A percentile compares a stretch with the other conserved stretches of the same genome.
phyloP scores from a whole-genome alignment of 2,329 filamentous ascomycete genomes.

The Teratosphaeriaceae sp. region DNA sequence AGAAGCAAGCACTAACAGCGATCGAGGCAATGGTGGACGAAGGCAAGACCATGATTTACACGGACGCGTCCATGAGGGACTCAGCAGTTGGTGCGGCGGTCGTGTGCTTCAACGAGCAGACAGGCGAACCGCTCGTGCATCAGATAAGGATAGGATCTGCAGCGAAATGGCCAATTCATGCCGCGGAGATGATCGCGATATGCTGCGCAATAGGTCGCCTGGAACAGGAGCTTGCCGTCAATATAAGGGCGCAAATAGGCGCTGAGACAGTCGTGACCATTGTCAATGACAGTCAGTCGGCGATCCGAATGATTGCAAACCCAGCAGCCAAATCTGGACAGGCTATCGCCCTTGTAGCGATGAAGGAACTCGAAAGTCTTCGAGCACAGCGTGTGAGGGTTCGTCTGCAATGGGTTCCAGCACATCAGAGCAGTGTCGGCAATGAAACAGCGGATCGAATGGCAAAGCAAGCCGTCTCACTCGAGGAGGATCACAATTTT shows the following conservation, averaged over 20 bases:
- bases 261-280: slow-evolving; percentile 1
- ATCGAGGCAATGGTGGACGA: not conserved
- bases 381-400: not conserved
- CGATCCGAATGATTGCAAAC: not conserved
- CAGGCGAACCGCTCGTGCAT: not conserved
- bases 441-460: not conserved
- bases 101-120: not conserved
- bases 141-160: not conserved
- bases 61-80: not conserved
- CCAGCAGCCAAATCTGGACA: not conserved
- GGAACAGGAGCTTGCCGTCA: not conserved
- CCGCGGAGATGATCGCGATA: not conserved
- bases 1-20: not conserved
- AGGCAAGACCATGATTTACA: not conserved
- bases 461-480: not conserved
- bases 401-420: not conserved
- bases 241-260: not conserved
- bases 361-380: not conserved
- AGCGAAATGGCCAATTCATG: not conserved
- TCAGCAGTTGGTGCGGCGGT: not conserved
- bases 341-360: not conserved
- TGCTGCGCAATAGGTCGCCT: not conserved
- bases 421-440: not conserved
- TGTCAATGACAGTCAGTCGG: not conserved
- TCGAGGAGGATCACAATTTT: not conserved